Base-by-base conservation (phyloP, 371 early-diverging fungal genomes). In the Neoconidiobolus thromboides region DNA sequence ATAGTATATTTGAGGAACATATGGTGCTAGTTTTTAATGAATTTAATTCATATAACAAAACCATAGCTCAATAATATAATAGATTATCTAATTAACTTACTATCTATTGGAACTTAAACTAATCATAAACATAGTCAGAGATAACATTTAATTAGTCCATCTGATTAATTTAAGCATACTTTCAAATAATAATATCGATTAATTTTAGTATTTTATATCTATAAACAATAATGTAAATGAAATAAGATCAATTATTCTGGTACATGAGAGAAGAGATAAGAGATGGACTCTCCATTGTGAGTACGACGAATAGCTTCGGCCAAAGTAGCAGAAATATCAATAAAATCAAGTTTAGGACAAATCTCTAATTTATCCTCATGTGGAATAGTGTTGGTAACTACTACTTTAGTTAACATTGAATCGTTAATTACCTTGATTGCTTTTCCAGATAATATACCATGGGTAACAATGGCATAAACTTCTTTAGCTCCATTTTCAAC, bases 301-400 rank as follows among this genome's bases (percentile, higher is more conserved):
- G 87, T 93, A 61, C 98, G 72, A 43, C 98, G 78, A 63, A 95
- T 93, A 10, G 94, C 93, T 68, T 95, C 98, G 40, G 89, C 85
- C 66, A 97, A 85, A n/a, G 85, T 81, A 0, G 86, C 73, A 10
- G 91, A 79, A 36, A 95, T 80, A 67, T 91, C 86, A 62, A 94
- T 83, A 1, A 80, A 79, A 15, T 73, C 68, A 41, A 96, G 70
- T 69, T 92, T 93, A 48, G 75, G 61, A 66, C 81, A 82, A 43
- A 64, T 67, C 5, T 63, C 65, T 52, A 77, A 63, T 61, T 90
- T 83, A 50, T 84, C 82, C n/a, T 79, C 81, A 64, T 92, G 90
- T 3, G 93, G 93, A 43, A 92, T 82, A 1, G 87, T 86, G 71
- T 96, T 89, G 65, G 85, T 88, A 64, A 92, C 92, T 60, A 91